These are phyloP conservation scores for Macroventuria anomochaeta DNA, from an alignment of 2,329 filamentous ascomycete genomes.

Conservation along the genomic window DNA sequence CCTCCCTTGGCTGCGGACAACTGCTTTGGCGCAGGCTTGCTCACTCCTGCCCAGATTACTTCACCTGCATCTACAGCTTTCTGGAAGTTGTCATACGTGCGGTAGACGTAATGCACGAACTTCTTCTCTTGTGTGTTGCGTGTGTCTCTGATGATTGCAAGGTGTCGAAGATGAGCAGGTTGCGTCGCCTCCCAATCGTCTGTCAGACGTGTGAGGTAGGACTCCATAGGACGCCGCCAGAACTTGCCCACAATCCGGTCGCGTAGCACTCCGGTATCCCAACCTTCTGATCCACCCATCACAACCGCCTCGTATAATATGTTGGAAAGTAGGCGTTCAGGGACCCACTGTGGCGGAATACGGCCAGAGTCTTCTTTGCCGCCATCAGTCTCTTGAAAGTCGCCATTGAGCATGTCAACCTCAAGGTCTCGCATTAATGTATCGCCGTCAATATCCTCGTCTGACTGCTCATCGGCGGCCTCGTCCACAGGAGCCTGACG, in stretches of 20 bases:
- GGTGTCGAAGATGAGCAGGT: slow-evolving; percentile 62
- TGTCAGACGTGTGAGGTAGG: slow-evolving; percentile 59
- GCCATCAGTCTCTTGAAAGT: slow-evolving; percentile 24
- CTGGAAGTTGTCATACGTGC: slow-evolving; percentile 60
- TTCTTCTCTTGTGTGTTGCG: slow-evolving; percentile 54
- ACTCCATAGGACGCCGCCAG: slow-evolving; percentile 63
- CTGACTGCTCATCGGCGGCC: slow-evolving; percentile 28
- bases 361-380: slow-evolving; percentile 35
- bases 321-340: slow-evolving; percentile 60
- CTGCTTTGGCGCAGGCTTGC: slow-evolving; percentile 37
- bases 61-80: slow-evolving; percentile 59
- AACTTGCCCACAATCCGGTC: slow-evolving; percentile 56
- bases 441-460: slow-evolving; percentile 42
- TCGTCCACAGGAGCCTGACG: slow-evolving; percentile 25
- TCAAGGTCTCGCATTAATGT: slow-evolving; percentile 43
- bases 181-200: slow-evolving; percentile 66
- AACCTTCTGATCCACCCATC: slow-evolving; percentile 55
- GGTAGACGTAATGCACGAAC: slow-evolving; percentile 60
- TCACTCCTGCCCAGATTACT: slow-evolving; percentile 62
- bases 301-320: slow-evolving; percentile 59
- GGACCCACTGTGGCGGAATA: slow-evolving; percentile 61
- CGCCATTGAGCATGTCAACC: slow-evolving; percentile 35
- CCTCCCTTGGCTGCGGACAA: slow-evolving; percentile 34
- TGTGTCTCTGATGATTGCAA: slow-evolving; percentile 63
- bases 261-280: slow-evolving; percentile 55